phyloP scores from a whole-genome alignment of 2,329 filamentous ascomycete genomes.

The Cladorrhinum sp. region DNA sequence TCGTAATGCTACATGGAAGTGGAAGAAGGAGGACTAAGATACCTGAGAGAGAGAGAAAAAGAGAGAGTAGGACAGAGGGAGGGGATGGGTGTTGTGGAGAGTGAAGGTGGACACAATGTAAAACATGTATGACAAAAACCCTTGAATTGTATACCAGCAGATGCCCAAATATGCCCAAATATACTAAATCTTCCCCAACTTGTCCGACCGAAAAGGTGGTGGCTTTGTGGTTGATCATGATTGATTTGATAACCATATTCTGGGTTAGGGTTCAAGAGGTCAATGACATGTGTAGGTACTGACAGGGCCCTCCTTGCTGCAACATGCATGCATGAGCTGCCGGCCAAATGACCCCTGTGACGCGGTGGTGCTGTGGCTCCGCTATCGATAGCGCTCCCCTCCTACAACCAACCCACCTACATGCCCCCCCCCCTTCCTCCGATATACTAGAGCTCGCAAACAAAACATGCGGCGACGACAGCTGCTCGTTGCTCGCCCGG shows the following conservation, averaged over 20 bases:
- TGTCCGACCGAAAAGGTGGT: no score
- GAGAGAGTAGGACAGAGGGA: no score
- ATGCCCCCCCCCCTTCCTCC: neutral
- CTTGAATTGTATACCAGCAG: no score
- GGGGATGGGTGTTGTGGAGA: no score
- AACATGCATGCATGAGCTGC: neutral
- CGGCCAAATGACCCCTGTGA: neutral
- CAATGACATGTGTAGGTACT: no score
- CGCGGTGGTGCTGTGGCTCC: neutral
- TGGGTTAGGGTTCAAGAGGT: no score
- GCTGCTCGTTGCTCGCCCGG: slow-evolving; percentile 29
- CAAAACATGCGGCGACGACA: slow-evolving; percentile 36
- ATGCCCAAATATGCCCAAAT: no score
- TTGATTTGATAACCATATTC: no score
- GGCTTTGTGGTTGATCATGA: no score
- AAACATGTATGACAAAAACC: no score
- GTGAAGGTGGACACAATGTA: no score
- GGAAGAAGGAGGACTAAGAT: slow-evolving; percentile 30
- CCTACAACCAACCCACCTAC: slow-evolving; percentile 2
- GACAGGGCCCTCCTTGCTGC: neutral
- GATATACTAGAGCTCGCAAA: neutral
- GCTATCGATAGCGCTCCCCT: slow-evolving; percentile 14
- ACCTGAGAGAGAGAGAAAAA: neutral
- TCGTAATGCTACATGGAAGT: slow-evolving; percentile 53
- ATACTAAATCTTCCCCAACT: no score